These are phyloP conservation scores for Cyclanthera cordifolia DNA, from an alignment of 306 rosid genomes.

Conservation along the genomic window DNA sequence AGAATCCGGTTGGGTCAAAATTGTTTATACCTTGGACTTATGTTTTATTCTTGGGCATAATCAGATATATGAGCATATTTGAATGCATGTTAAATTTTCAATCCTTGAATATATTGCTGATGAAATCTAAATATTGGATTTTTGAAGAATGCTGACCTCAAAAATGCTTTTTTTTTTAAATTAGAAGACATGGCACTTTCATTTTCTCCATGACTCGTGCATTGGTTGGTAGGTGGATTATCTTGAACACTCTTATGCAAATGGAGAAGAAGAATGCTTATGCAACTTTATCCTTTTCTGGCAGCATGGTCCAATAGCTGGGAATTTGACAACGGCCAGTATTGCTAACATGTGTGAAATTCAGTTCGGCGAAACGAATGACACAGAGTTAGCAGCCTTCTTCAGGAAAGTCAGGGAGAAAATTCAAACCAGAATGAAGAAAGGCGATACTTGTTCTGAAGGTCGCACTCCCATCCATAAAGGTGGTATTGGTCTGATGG, in stretches of 20 bases:
- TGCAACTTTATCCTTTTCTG: slow-evolving; percentile 43
- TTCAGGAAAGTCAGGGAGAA: slow-evolving; percentile 27
- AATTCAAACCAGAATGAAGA: slow-evolving; percentile 12
- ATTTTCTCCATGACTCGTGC: slow-evolving; percentile 1
- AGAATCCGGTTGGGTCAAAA: too few species aligned
- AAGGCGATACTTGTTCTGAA: slow-evolving; percentile 3
- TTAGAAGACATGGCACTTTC: slow-evolving; percentile 4
- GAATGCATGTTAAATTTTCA: not conserved
- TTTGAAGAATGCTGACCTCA: not conserved
- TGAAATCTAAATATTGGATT: not conserved
- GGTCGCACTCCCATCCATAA: too few species aligned
- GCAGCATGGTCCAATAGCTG: slow-evolving; percentile 54
- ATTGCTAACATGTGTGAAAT: slow-evolving; percentile 40
- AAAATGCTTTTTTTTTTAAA: not conserved
- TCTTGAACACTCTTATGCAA: slow-evolving; percentile 26
- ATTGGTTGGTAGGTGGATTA: slow-evolving; percentile 41
- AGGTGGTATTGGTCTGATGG: too few species aligned
- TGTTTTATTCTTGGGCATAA: too few species aligned
- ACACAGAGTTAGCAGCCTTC: slow-evolving; percentile 41
- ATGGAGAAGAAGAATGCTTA: slow-evolving; percentile 40
- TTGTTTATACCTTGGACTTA: too few species aligned
- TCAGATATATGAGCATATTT: not conserved
- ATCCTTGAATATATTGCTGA: not conserved
- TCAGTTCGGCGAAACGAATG: slow-evolving; percentile 19
- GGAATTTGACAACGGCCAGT: slow-evolving; percentile 13